Conservation (phyloP, 225 moss, liverwort and hornwort species). For the Neckera pumila region DNA sequence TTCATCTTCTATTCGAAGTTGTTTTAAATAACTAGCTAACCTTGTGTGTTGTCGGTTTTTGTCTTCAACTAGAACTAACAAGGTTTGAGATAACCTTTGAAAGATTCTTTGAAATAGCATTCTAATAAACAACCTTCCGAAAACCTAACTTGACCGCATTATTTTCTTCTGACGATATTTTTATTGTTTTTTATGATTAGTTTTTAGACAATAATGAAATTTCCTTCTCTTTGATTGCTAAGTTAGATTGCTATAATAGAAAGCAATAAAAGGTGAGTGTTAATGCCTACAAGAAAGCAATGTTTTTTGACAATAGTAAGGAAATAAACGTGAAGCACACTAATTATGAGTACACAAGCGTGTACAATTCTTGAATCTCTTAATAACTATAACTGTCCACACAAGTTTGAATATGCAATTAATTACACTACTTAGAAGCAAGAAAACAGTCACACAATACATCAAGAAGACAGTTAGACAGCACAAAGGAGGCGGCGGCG, state of each 20-base stretch:
- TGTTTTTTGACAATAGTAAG: background rate
- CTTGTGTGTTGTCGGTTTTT: rapidly evolving
- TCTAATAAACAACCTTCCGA: background rate
- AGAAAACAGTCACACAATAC: too few species aligned
- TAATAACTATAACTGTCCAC: too few species aligned
- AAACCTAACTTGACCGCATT: rapidly evolving
- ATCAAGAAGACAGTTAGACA: too few species aligned
- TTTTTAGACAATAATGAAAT: background rate
- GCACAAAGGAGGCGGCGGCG: too few species aligned
- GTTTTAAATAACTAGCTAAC: background rate
- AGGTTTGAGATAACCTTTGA: background rate
- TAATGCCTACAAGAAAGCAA: background rate
- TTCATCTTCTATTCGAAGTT: background rate
- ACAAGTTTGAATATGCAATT: background rate
- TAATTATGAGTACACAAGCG: too few species aligned
- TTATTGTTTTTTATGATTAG: too few species aligned
- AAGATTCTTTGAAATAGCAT: background rate
- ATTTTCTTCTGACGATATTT: background rate
- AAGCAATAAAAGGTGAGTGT: background rate
- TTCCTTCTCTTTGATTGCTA: too few species aligned
- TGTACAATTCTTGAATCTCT: background rate
- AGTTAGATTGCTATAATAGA: rapidly evolving
- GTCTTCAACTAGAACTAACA: background rate
- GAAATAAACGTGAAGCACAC: background rate
- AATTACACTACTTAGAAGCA: too few species aligned